Percentiles rank a stretch among this genome's conserved stretches.
Evolutionary conservation across 2,329 filamentous ascomycete genomes (phyloP).

Genomic region (Microsporum ferrugineum): DNA sequence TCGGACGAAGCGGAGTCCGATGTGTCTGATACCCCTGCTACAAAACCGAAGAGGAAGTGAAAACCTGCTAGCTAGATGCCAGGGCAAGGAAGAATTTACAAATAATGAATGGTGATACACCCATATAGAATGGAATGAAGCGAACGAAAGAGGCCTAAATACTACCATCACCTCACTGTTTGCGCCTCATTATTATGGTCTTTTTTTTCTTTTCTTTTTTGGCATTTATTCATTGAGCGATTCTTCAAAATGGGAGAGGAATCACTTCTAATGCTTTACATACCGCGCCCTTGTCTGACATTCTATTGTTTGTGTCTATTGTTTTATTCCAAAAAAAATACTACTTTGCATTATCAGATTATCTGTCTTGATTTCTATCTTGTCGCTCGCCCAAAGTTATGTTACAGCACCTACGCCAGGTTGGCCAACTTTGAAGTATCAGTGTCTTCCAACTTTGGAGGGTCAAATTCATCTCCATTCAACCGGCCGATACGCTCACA

Average conservation of each 20-base stretch:
- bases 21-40: not conserved
- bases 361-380: not conserved
- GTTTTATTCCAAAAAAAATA: not conserved
- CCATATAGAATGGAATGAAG: not conserved
- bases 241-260: not conserved
- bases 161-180: not conserved
- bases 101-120: not conserved
- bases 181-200: not conserved
- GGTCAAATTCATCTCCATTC: too few relatives aligned
- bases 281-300: not conserved
- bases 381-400: too few relatives aligned
- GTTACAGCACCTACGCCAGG: too few relatives aligned
- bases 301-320: not conserved
- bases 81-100: not conserved
- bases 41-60: not conserved
- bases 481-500: too few relatives aligned
- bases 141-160: not conserved
- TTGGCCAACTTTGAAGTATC: too few relatives aligned
- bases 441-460: too few relatives aligned
- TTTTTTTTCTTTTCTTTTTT: not conserved
- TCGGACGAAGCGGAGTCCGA: conserved; percentile 30
- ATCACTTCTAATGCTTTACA: not conserved
- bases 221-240: not conserved
- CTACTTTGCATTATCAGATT: not conserved
- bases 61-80: conserved; percentile 1